These are phyloP conservation scores for Penicillium hordei DNA, from an alignment of 2,329 filamentous ascomycete genomes.

Conservation along the genomic window DNA sequence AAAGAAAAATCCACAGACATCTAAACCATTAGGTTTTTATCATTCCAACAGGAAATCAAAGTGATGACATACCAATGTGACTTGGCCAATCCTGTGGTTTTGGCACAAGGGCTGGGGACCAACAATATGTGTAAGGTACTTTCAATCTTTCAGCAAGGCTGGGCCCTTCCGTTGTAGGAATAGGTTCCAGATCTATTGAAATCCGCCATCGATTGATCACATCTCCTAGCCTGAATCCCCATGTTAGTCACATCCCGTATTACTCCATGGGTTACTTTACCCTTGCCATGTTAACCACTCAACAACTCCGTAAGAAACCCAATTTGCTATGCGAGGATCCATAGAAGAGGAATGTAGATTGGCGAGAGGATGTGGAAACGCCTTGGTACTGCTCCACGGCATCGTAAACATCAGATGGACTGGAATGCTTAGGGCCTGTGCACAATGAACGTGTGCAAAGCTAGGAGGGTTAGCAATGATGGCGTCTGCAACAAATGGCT, in stretches of 20 bases:
- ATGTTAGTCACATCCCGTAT: not conserved
- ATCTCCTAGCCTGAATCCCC: slow-evolving; percentile 39
- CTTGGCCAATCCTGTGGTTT: slow-evolving; percentile 44
- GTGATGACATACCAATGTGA: slow-evolving; percentile 34
- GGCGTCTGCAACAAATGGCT: slow-evolving; percentile 54
- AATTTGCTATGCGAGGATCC: slow-evolving; percentile 35
- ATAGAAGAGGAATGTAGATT: slow-evolving; percentile 41
- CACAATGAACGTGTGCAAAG: slow-evolving; percentile 49
- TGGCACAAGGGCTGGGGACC: slow-evolving; percentile 45
- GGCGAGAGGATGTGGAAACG: slow-evolving; percentile 53
- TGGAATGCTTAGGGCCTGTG: slow-evolving; percentile 50
- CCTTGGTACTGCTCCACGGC: slow-evolving; percentile 50
- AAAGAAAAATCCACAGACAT: slow-evolving; percentile 52
- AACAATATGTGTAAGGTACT: slow-evolving; percentile 49
- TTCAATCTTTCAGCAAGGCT: slow-evolving; percentile 37
- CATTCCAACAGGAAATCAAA: not conserved
- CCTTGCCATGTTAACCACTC: slow-evolving; percentile 54
- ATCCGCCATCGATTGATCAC: slow-evolving; percentile 48
- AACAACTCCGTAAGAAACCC: slow-evolving; percentile 49
- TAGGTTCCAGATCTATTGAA: slow-evolving; percentile 43
- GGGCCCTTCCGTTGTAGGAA: slow-evolving; percentile 41
- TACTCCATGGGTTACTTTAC: slow-evolving; percentile 20
- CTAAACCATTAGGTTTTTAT: slow-evolving; percentile 8
- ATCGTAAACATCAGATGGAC: slow-evolving; percentile 56
- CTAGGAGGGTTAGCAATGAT: slow-evolving; percentile 58